Evolutionary conservation across 305 asterid genomes (phyloP).

Genomic region (Striga hermonthica): DNA sequence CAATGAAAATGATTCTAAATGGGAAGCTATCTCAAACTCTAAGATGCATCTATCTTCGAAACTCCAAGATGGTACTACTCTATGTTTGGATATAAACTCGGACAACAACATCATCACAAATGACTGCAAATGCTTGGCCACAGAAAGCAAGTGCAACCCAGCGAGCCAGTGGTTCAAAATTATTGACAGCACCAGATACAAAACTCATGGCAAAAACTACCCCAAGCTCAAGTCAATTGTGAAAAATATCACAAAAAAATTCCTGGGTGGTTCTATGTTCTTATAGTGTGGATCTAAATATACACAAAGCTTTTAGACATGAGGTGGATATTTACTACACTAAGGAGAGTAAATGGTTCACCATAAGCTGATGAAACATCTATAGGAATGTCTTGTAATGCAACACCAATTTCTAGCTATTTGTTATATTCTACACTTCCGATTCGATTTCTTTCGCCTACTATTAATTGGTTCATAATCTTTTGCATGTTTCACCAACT

Average conservation of each 20-base stretch:
- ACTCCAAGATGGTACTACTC: conserved; percentile 52
- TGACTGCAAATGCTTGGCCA: conserved; percentile 68
- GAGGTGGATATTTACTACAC: too few relatives aligned
- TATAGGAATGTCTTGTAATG: not conserved
- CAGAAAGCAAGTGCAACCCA: conserved; percentile 63
- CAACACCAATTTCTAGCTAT: not conserved
- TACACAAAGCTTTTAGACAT: conserved; percentile 8
- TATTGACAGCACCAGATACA: conserved; percentile 63
- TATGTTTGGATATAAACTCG: conserved; percentile 74
- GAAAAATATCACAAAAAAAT: conserved; percentile 37
- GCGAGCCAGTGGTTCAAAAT: conserved; percentile 96
- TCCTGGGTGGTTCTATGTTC: conserved; percentile 33
- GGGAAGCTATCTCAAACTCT: conserved; percentile 79
- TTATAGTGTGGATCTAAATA: conserved; percentile 17
- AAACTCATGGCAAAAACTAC: conserved; percentile 29
- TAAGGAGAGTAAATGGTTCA: too few relatives aligned
- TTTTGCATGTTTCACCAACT: not conserved
- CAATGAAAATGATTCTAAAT: conserved; percentile 48
- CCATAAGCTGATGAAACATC: too few relatives aligned
- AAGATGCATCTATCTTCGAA: conserved; percentile 82
- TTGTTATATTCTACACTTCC: not conserved
- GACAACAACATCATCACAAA: conserved; percentile 57
- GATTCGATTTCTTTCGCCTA: not conserved
- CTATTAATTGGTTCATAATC: not conserved
- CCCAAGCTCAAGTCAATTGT: conserved; percentile 35